phyloP scores from a whole-genome alignment of 352 stramenopile genomes.

The Phytophthora sansomeana region DNA sequence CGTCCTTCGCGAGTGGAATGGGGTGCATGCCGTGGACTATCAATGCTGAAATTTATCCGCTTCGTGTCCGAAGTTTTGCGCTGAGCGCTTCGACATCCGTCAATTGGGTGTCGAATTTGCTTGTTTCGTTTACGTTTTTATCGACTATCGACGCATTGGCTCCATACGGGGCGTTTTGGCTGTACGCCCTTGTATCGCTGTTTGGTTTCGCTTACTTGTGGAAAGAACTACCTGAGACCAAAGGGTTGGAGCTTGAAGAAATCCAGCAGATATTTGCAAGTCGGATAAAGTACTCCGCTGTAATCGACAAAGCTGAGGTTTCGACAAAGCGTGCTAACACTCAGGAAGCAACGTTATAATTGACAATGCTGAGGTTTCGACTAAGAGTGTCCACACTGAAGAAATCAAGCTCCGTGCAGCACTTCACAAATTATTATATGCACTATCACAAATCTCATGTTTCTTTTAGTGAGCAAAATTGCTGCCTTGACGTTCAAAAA shows the following conservation, averaged over 20 bases:
- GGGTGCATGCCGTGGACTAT: constrained; percentile 95
- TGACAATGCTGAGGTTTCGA: constrained; percentile 15
- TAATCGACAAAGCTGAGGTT: constrained; percentile 10
- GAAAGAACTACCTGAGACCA: constrained; percentile 92
- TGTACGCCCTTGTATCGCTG: constrained; percentile 87
- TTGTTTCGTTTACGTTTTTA: constrained; percentile 96
- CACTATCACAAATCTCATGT: neutral
- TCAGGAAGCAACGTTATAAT: constrained; percentile 12
- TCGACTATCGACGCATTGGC: constrained; percentile 75
- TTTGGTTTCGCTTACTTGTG: constrained; percentile 84
- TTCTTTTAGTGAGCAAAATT: neutral
- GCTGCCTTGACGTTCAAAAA: constrained; percentile 63
- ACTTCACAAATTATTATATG: too few species aligned
- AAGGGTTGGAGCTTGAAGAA: constrained; percentile 93
- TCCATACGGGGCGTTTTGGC: constrained; percentile 88
- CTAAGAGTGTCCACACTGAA: constrained; percentile 17
- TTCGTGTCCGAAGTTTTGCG: constrained; percentile 86
- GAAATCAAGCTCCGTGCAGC: neutral
- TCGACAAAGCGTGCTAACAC: constrained; percentile 20
- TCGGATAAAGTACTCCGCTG: constrained; percentile 20
- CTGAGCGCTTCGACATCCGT: constrained; percentile 90
- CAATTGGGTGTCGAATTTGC: constrained; percentile 94
- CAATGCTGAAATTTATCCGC: constrained; percentile 95
- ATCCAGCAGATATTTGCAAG: constrained; percentile 89
- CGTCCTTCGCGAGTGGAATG: constrained; percentile 84